Conservation (phyloP, 2,329 filamentous ascomycete genomes). For the Rhexocercosporidium sp. region DNA sequence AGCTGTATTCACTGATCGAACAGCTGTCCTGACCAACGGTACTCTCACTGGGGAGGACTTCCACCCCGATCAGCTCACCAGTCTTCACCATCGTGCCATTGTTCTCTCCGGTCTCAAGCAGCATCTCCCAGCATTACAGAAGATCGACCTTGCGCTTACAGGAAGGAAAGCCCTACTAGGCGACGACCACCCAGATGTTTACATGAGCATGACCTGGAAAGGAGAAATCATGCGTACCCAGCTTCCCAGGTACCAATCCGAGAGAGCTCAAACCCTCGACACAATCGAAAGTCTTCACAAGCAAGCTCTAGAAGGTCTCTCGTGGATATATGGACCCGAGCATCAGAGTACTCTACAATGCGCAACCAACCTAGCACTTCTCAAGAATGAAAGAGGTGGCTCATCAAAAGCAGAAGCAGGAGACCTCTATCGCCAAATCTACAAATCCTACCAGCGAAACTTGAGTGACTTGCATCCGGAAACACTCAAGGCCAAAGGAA, state of each 20-base stretch:
- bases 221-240: slow-evolving; percentile 36
- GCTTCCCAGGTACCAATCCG: slow-evolving; percentile 25
- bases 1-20: slow-evolving; percentile 29
- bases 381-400: slow-evolving; percentile 31
- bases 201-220: slow-evolving; percentile 35
- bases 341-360: slow-evolving; percentile 35
- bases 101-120: slow-evolving; percentile 35
- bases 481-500: slow-evolving; percentile 32
- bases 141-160: slow-evolving; percentile 31
- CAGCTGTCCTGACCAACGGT: slow-evolving; percentile 33
- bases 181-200: slow-evolving; percentile 33
- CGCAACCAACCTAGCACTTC: slow-evolving; percentile 32
- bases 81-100: slow-evolving; percentile 36
- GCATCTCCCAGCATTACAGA: slow-evolving; percentile 30
- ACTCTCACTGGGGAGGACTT: slow-evolving; percentile 33
- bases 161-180: slow-evolving; percentile 31
- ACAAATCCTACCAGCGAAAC: slow-evolving; percentile 30
- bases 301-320: slow-evolving; percentile 32
- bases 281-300: slow-evolving; percentile 32
- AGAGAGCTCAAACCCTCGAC: slow-evolving; percentile 27
- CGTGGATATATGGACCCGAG: slow-evolving; percentile 33
- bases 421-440: slow-evolving; percentile 29
- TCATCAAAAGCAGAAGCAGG: slow-evolving; percentile 28
- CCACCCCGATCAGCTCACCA: slow-evolving; percentile 36
- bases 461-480: slow-evolving; percentile 36